Conservation (phyloP, 176 grass and related monocot genomes). For the Puya raimondii region DNA sequence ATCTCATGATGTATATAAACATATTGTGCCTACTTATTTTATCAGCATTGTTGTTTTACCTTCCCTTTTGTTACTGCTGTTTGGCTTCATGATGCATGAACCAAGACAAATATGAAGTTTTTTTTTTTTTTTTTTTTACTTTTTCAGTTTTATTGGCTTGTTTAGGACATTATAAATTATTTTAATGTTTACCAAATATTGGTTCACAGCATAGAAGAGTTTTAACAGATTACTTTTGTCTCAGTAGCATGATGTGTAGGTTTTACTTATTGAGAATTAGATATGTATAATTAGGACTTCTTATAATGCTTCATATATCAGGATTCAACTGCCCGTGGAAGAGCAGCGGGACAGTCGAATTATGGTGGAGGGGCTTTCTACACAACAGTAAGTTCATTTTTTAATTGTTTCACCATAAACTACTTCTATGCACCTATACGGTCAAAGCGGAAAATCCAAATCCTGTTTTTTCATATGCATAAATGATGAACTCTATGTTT, state of each 20-base stretch:
- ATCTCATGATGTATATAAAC: too few species aligned
- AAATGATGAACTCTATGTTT: not conserved
- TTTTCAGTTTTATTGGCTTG: not conserved
- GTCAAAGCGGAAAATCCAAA: not conserved
- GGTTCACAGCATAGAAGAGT: not conserved
- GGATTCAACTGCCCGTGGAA: slow-evolving; percentile 39
- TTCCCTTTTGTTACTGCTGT: not conserved
- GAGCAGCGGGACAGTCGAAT: slow-evolving; percentile 41
- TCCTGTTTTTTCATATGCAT: not conserved
- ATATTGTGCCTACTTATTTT: too few species aligned
- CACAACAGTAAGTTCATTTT: slow-evolving; percentile 30
- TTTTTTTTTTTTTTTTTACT: too few species aligned
- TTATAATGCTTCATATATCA: not conserved
- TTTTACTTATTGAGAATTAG: not conserved
- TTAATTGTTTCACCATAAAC: not conserved
- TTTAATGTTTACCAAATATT: not conserved
- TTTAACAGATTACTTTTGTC: not conserved
- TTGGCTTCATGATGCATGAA: not conserved
- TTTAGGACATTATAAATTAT: not conserved
- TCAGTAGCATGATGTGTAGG: not conserved
- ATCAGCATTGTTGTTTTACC: not conserved
- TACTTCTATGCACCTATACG: not conserved
- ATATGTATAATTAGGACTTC: not conserved
- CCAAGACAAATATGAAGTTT: not conserved
- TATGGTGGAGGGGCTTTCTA: slow-evolving; percentile 55